A percentile compares a stretch with the other conserved stretches of the same genome.
These are phyloP conservation scores for Euclidium syriacum DNA, from an alignment of 345 rosid genomes.

Conservation along the genomic window DNA sequence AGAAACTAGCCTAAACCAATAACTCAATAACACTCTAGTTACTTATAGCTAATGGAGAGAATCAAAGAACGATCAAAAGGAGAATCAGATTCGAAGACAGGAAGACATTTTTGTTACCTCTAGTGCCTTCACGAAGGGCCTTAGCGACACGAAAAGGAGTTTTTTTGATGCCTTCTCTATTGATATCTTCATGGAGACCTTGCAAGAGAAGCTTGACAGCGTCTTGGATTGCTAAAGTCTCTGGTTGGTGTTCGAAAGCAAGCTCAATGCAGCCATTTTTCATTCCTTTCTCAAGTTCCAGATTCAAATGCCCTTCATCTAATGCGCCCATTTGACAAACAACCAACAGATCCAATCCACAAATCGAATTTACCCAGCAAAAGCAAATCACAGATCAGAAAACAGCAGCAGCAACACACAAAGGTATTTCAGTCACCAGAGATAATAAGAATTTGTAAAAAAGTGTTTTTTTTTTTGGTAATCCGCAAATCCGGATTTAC, in stretches of 20 bases:
- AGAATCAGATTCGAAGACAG: not conserved
- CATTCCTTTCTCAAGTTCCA: slow-evolving; percentile 53
- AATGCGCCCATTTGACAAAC: slow-evolving; percentile 62
- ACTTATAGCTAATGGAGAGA: not conserved
- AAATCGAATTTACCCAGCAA: not conserved
- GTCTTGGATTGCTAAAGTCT: slow-evolving; percentile 63
- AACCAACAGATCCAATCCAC: slow-evolving; percentile 21
- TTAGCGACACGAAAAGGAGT: slow-evolving; percentile 96
- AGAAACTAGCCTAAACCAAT: not conserved
- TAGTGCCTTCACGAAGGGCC: slow-evolving; percentile 79
- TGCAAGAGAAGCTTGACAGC: slow-evolving; percentile 79
- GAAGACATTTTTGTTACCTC: slow-evolving; percentile 40
- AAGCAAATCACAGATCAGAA: slow-evolving; percentile 25
- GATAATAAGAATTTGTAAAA: not conserved
- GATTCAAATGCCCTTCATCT: slow-evolving; percentile 60
- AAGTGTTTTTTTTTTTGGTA: not conserved
- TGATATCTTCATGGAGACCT: slow-evolving; percentile 74
- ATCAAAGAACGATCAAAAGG: no score
- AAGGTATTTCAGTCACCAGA: not conserved
- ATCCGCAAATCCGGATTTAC: slow-evolving; percentile 15
- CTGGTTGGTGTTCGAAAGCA: slow-evolving; percentile 51
- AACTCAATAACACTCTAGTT: not conserved
- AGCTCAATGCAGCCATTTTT: slow-evolving; percentile 38
- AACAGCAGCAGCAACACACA: not conserved
- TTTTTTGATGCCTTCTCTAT: slow-evolving; percentile 81